Percentiles rank a stretch among this genome's conserved stretches.
These are phyloP conservation scores for Xanthoconium separans DNA, from an alignment of 1,284 basidiomycete species.

Conservation along the genomic window DNA sequence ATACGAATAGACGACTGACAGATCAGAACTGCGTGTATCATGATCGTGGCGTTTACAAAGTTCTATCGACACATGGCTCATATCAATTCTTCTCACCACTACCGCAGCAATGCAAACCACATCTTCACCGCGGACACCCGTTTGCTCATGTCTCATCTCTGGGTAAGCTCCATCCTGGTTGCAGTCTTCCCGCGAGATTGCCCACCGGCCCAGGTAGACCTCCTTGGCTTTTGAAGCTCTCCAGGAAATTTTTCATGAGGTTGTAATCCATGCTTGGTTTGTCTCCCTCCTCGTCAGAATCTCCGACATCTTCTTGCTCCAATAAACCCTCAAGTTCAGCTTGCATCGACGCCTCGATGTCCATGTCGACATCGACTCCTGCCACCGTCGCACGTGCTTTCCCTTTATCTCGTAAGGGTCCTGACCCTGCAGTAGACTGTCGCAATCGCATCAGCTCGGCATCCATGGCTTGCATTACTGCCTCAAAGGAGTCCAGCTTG, in stretches of 20 bases:
- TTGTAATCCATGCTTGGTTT: constrained; percentile 72
- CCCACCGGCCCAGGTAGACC: constrained; percentile 88
- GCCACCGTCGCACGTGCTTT: constrained; percentile 21
- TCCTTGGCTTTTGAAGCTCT: constrained; percentile 89
- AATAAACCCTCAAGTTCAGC: constrained; percentile 74
- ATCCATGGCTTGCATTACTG: constrained; percentile 95
- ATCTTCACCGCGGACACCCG: neutral
- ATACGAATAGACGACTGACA: constrained; percentile 45
- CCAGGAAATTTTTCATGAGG: constrained; percentile 92
- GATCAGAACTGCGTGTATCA: constrained; percentile 89
- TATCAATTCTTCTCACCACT: too few relatives aligned
- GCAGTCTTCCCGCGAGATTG: constrained; percentile 80
- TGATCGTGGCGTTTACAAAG: constrained; percentile 32
- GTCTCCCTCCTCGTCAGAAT: constrained; percentile 52
- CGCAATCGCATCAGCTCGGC: constrained; percentile 61
- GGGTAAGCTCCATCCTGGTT: constrained; percentile 70
- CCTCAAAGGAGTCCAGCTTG: constrained; percentile 87
- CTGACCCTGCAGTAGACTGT: constrained; percentile 22
- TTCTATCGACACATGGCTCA: neutral
- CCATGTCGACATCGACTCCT: constrained; percentile 50
- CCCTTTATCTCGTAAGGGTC: constrained; percentile 30
- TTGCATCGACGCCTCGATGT: constrained; percentile 82
- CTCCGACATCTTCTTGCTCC: constrained; percentile 48
- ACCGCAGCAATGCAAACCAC: neutral
- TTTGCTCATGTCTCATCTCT: constrained; percentile 49